phyloP scores from a whole-genome alignment of 805 yeast genomes.

The Candida cerambycidarum region DNA sequence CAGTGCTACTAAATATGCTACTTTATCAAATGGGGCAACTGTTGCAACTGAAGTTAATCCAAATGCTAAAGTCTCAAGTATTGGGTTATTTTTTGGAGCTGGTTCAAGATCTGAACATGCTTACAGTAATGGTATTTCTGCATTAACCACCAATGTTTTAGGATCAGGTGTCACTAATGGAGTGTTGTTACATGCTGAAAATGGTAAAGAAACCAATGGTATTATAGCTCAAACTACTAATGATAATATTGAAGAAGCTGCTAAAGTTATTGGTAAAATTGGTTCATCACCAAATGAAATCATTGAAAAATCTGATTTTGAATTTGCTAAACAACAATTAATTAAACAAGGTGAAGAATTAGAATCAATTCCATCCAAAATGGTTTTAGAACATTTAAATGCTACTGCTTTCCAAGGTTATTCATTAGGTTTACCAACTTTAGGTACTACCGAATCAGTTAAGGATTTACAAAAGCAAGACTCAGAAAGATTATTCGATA shows the following conservation, averaged over 20 bases:
- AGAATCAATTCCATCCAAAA: constrained; percentile 55
- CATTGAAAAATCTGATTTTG: constrained; percentile 46
- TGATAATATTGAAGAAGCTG: constrained; percentile 52
- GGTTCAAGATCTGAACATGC: constrained; percentile 81
- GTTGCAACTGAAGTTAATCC: constrained; percentile 69
- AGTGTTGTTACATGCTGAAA: constrained; percentile 52
- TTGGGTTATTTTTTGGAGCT: constrained; percentile 71
- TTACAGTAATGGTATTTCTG: constrained; percentile 79
- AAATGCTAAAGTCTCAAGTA: constrained; percentile 52
- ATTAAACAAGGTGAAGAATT: constrained; percentile 49
- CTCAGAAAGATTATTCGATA: constrained; percentile 52
- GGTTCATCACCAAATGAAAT: constrained; percentile 37
- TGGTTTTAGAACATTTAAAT: constrained; percentile 72
- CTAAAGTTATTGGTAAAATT: constrained; percentile 49
- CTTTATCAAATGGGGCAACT: constrained; percentile 70
- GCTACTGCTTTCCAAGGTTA: constrained; percentile 87
- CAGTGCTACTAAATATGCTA: constrained; percentile 66
- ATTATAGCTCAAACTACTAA: constrained; percentile 55
- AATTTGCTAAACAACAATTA: constrained; percentile 47
- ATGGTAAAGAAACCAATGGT: constrained; percentile 64
- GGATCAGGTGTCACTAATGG: constrained; percentile 49
- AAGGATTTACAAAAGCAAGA: constrained; percentile 59
- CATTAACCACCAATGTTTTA: constrained; percentile 56
- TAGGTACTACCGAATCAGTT: constrained; percentile 71
- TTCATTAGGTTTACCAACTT: constrained; percentile 71